These are phyloP conservation scores for Alternaria triticimaculans DNA, from an alignment of 2,329 filamentous ascomycete genomes.

Conservation along the genomic window DNA sequence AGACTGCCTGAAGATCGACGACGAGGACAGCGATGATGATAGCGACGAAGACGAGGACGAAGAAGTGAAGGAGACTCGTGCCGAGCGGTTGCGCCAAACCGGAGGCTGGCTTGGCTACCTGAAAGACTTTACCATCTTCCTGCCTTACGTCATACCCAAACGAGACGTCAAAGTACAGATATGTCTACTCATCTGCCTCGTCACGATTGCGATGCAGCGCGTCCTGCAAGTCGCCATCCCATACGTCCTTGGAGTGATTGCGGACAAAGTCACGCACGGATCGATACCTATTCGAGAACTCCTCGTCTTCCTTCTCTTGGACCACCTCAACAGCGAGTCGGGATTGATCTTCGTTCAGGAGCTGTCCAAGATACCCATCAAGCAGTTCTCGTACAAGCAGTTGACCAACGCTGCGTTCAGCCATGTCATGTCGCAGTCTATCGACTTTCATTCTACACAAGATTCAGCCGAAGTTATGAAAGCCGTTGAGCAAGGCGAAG, in stretches of 20 bases:
- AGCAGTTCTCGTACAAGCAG: neutral
- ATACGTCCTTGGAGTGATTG: neutral
- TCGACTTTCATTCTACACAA: neutral
- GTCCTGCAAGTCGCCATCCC: neutral
- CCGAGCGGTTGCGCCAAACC: conserved; percentile 69
- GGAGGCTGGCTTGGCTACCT: conserved; percentile 79
- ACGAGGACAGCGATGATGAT: neutral
- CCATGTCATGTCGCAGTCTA: neutral
- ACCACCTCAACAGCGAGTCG: neutral
- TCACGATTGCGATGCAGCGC: neutral
- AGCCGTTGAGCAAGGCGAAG: neutral
- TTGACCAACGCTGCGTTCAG: neutral
- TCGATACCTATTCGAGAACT: neutral
- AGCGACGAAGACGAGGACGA: neutral
- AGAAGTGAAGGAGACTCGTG: conserved; percentile 34
- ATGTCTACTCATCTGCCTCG: neutral
- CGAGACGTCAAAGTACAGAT: conserved; percentile 54
- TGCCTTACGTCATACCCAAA: conserved; percentile 79
- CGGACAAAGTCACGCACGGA: neutral
- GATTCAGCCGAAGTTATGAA: neutral
- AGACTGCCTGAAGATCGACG: neutral
- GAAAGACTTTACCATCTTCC: conserved; percentile 74
- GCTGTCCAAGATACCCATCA: neutral
- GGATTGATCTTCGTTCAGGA: neutral
- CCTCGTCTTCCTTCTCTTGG: neutral